These are phyloP conservation scores for Teratosphaeria pseudoeucalypti DNA, from an alignment of 2,329 filamentous ascomycete species.

Conservation along the genomic window DNA sequence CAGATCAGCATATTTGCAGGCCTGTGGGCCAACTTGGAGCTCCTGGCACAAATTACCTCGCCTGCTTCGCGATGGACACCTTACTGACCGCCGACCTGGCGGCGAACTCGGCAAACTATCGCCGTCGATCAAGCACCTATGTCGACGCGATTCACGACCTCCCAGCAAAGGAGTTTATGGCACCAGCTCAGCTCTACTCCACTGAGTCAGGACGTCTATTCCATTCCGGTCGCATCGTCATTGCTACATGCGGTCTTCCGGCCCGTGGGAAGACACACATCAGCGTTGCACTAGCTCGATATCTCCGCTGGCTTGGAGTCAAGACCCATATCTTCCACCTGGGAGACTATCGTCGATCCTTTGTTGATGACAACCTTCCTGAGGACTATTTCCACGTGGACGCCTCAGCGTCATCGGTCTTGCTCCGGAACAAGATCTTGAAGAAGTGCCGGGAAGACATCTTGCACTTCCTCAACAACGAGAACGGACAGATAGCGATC, in stretches of 20 bases:
- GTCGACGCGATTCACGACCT: conserved; percentile 96
- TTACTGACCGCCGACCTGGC: conserved; percentile 78
- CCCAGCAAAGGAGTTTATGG: conserved; percentile 70
- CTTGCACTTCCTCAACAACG: conserved; percentile 88
- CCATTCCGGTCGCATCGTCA: conserved; percentile 92
- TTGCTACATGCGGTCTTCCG: conserved; percentile 90
- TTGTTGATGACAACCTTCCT: conserved; percentile 77
- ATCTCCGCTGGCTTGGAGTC: conserved; percentile 92
- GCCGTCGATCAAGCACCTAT: conserved; percentile 87
- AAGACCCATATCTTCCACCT: conserved; percentile 97
- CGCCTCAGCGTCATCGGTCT: conserved; percentile 82
- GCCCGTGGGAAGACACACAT: conserved; percentile 97
- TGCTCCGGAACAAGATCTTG: conserved; percentile 90
- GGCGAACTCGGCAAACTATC: conserved; percentile 79
- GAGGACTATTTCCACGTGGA: conserved; percentile 98
- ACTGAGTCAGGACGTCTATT: conserved; percentile 96
- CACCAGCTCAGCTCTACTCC: conserved; percentile 93
- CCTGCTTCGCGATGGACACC: conserved; percentile 44
- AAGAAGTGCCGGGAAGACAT: conserved; percentile 97
- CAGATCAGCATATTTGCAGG: background rate
- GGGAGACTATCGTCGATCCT: conserved; percentile 89
- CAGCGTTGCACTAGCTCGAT: conserved; percentile 87
- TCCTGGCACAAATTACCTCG: background rate
- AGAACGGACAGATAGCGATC: conserved; percentile 96
- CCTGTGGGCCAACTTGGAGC: background rate